phyloP scores from a whole-genome alignment of 345 rosid genomes.

The Brassica nigra region DNA sequence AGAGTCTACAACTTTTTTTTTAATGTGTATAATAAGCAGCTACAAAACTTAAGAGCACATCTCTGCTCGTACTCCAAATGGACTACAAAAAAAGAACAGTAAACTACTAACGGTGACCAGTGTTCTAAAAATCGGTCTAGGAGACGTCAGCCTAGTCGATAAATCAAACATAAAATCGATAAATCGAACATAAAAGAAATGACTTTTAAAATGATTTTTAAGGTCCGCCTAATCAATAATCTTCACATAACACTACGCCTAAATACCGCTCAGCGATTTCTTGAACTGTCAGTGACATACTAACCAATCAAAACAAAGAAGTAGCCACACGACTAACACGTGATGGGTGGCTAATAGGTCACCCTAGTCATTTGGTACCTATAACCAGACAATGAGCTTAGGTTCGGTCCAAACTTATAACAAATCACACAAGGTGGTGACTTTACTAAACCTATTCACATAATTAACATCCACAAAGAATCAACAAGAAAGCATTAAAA shows the following conservation, averaged over 20 bases:
- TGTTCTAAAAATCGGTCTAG: too few species aligned
- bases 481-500: background rate
- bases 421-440: background rate
- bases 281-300: slow-evolving; percentile 19
- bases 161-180: too few species aligned
- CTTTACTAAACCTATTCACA: background rate
- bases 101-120: slow-evolving; percentile 11
- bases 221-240: too few species aligned
- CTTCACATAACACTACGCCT: too few species aligned
- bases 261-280: too few species aligned
- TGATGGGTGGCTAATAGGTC: slow-evolving; percentile 40
- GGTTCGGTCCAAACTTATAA: background rate
- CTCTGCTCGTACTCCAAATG: background rate
- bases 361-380: background rate
- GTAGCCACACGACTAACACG: slow-evolving; percentile 24
- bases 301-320: slow-evolving; percentile 28
- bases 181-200: too few species aligned
- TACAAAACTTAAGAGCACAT: slow-evolving; percentile 1
- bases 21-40: slow-evolving; percentile 16
- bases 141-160: too few species aligned
- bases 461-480: background rate
- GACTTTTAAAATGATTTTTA: too few species aligned
- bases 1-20: background rate
- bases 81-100: slow-evolving; percentile 27
- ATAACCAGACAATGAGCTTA: background rate